Base-by-base conservation (phyloP, 352 stramenopile genomes). In the Globisporangium heterothallicum region DNA sequence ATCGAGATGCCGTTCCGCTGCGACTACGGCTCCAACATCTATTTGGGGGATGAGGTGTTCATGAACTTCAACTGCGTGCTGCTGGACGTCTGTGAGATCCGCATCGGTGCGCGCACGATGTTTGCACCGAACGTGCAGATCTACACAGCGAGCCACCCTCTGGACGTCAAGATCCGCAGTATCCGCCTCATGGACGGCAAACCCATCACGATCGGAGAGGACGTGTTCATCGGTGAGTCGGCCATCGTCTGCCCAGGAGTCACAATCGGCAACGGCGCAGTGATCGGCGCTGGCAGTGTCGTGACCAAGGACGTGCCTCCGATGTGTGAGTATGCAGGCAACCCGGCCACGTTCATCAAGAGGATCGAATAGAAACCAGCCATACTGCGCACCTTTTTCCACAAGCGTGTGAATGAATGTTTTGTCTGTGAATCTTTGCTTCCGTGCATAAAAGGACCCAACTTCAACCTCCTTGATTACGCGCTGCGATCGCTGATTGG, bases 41-140 rank as follows among this genome's bases (percentile, higher is more conserved):
- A 66, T 47, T 24, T 93, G 19, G 87, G 66, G 7, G 64, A 85
- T 29, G 72, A 68, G 54, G 84, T 92, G 38, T 96, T 82, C 71
- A 89, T 92, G 68, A 96, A 96, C 66, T 93, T 92, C 65, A 84
- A 88, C 56, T 95, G 84, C 50, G 76, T 85, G 24, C 59, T 96
- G 21, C 72, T 96, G 12, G 87, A 96, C 64, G 76, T 79, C 45
- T 88, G 77, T 40, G 56, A 65, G 45, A 84, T 96, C 56, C 78
- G 46, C 35, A 89, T 96, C 50, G 87, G 87, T 6, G 63, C 78
- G 18, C 77, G 78, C 42, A 83, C 74, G 18, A 60, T 95, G 53
- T 68, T 96, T 9, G 87, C 61, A 2, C 87, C 85, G 0, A 72
- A 76, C 44, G 83, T 94, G 25, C 70, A 88, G 54, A 61, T 96